Evolutionary conservation across 345 rosid species (phyloP).

Genomic region (Camelina sativa): DNA sequence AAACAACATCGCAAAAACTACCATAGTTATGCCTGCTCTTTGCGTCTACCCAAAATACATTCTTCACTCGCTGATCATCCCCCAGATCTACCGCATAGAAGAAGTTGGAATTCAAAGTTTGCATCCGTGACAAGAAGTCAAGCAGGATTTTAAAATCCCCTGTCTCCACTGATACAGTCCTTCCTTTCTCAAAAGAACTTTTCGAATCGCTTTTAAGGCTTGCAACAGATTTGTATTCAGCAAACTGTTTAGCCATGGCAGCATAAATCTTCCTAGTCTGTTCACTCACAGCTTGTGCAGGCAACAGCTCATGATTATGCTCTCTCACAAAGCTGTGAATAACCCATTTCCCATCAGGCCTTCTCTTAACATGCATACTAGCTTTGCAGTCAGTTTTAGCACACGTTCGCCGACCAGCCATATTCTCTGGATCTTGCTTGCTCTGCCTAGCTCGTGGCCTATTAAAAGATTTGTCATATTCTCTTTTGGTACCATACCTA

Average conservation of each 20-base stretch:
- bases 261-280: slow-evolving; percentile 74
- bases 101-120: slow-evolving; percentile 62
- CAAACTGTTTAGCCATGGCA: slow-evolving; percentile 74
- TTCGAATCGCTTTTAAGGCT: slow-evolving; percentile 51
- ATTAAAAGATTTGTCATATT: slow-evolving; percentile 61
- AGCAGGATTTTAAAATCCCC: slow-evolving; percentile 60
- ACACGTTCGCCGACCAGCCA: slow-evolving; percentile 60
- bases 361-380: slow-evolving; percentile 85
- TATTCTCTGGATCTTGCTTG: slow-evolving; percentile 62
- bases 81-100: slow-evolving; percentile 65
- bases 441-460: slow-evolving; percentile 66
- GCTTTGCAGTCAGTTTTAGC: slow-evolving; percentile 77
- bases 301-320: slow-evolving; percentile 76
- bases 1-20: slow-evolving; percentile 66
- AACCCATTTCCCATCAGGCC: slow-evolving; percentile 74
- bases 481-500: slow-evolving; percentile 70
- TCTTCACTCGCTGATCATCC: slow-evolving; percentile 66
- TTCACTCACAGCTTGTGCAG: slow-evolving; percentile 80
- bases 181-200: slow-evolving; percentile 56
- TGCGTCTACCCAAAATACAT: slow-evolving; percentile 68
- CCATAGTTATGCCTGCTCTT: slow-evolving; percentile 67
- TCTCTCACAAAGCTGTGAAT: slow-evolving; percentile 72
- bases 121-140: slow-evolving; percentile 56
- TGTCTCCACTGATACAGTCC: slow-evolving; percentile 51
- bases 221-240: slow-evolving; percentile 65